These are phyloP conservation scores for Thuja plicata DNA, from an alignment of 83 land plant genomes.

Conservation along the genomic window DNA sequence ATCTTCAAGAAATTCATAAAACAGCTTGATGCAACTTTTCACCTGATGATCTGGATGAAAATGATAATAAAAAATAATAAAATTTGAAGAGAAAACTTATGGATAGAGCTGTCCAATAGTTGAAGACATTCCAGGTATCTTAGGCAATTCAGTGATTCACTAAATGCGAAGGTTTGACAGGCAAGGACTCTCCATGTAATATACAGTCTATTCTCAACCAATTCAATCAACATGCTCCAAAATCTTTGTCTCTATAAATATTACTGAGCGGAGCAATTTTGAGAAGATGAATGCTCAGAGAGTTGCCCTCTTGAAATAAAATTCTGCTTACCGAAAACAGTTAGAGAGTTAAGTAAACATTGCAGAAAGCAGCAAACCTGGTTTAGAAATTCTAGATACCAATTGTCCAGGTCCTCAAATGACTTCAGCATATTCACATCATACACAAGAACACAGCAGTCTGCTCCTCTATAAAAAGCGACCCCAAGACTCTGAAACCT, in stretches of 20 bases:
- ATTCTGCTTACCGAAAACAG: not conserved
- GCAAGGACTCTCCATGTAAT: not conserved
- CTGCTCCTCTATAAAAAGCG: conserved; percentile 79
- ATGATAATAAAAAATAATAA: not conserved
- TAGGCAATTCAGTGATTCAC: not conserved
- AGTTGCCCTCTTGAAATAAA: not conserved
- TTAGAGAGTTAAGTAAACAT: not conserved
- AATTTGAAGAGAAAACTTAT: not conserved
- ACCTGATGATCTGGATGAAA: not conserved
- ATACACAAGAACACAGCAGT: conserved; percentile 77
- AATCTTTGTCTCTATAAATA: not conserved
- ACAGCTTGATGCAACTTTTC: not conserved
- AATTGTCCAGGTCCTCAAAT: conserved; percentile 57
- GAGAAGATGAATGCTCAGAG: not conserved
- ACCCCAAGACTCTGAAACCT: conserved; percentile 77
- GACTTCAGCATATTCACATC: conserved; percentile 70
- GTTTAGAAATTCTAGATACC: conserved; percentile 68
- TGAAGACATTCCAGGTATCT: not conserved
- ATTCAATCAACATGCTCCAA: not conserved
- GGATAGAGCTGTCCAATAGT: not conserved
- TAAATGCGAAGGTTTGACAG: not conserved
- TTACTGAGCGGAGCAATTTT: not conserved
- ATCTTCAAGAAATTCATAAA: not conserved
- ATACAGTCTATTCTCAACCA: not conserved
- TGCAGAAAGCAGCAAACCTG: conserved; percentile 33